Conservation (phyloP, 805 yeast genomes). For the Sugiyamaella marilandica region DNA sequence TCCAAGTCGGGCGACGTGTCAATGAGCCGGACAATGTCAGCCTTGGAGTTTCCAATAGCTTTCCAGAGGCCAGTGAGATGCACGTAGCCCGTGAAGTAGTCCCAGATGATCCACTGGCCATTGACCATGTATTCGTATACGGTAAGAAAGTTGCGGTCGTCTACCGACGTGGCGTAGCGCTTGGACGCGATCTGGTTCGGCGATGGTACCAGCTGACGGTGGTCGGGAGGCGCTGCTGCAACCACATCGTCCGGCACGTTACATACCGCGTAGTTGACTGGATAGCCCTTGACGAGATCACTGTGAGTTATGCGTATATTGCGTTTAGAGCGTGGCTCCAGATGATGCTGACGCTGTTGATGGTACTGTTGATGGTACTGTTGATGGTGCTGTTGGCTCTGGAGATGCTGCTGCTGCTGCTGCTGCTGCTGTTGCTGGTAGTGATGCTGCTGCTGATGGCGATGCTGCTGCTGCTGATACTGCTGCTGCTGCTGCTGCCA, state of each 20-base stretch:
- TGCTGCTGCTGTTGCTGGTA: too few species aligned
- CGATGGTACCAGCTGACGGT: slow-evolving; percentile 16
- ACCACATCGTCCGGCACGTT: slow-evolving; percentile 17
- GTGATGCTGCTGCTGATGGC: too few species aligned
- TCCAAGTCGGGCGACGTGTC: slow-evolving; percentile 61
- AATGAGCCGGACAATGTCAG: slow-evolving; percentile 68
- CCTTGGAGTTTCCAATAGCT: slow-evolving; percentile 60
- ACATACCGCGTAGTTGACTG: slow-evolving; percentile 29
- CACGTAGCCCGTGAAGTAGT: slow-evolving; percentile 75
- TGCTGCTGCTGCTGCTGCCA: too few species aligned
- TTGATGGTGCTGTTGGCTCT: too few species aligned
- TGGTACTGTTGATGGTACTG: too few species aligned
- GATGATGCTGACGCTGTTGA: too few species aligned
- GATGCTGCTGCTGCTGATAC: too few species aligned
- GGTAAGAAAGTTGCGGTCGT: slow-evolving; percentile 61
- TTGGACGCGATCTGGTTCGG: slow-evolving; percentile 21
- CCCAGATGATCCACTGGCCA: slow-evolving; percentile 80
- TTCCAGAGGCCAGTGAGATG: slow-evolving; percentile 90
- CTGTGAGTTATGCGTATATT: background rate
- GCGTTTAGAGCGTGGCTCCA: background rate
- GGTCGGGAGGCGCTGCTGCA: slow-evolving; percentile 15
- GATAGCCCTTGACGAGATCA: slow-evolving; percentile 15
- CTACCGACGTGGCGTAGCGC: slow-evolving; percentile 63
- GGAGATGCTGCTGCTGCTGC: too few species aligned
- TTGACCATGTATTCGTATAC: slow-evolving; percentile 69